Conservation (phyloP, 1,284 basidiomycete genomes). For the Cutaneotrichosporon sp. region DNA sequence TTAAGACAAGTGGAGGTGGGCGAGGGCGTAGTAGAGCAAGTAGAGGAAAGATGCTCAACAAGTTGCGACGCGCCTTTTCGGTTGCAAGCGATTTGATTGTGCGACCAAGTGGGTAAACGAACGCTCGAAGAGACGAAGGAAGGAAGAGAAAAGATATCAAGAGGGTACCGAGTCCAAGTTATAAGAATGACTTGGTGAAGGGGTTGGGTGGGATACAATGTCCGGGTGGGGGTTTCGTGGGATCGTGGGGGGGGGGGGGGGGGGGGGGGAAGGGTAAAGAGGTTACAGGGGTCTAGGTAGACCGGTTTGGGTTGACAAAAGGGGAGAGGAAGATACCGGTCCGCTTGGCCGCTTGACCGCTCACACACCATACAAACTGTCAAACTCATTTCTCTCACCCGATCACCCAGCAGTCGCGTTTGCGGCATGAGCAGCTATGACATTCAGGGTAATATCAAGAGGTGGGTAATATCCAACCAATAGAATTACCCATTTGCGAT, state of each 20-base stretch:
- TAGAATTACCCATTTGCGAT: background rate
- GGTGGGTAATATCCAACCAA: background rate
- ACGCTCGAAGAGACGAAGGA: background rate
- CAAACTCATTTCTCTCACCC: too few species aligned
- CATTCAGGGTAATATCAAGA: background rate
- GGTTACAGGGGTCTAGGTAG: too few species aligned
- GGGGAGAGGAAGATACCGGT: background rate
- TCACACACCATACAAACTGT: too few species aligned
- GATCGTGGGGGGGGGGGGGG: background rate
- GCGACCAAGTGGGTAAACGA: slow-evolving; percentile 5
- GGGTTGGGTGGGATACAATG: too few species aligned
- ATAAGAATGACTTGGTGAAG: background rate
- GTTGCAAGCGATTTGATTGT: background rate
- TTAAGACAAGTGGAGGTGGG: background rate
- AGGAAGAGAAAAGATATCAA: background rate
- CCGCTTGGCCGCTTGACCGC: too few species aligned
- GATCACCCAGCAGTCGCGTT: background rate
- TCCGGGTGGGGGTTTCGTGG: background rate
- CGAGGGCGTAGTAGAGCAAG: background rate
- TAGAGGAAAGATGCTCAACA: background rate
- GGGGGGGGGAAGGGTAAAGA: too few species aligned
- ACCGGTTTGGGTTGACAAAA: background rate
- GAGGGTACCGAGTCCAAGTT: background rate
- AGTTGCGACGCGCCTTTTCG: slow-evolving; percentile 3
- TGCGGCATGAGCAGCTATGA: slow-evolving; percentile 9